phyloP scores from a whole-genome alignment of 352 stramenopile species.

The Globisporangium acanthophoron region DNA sequence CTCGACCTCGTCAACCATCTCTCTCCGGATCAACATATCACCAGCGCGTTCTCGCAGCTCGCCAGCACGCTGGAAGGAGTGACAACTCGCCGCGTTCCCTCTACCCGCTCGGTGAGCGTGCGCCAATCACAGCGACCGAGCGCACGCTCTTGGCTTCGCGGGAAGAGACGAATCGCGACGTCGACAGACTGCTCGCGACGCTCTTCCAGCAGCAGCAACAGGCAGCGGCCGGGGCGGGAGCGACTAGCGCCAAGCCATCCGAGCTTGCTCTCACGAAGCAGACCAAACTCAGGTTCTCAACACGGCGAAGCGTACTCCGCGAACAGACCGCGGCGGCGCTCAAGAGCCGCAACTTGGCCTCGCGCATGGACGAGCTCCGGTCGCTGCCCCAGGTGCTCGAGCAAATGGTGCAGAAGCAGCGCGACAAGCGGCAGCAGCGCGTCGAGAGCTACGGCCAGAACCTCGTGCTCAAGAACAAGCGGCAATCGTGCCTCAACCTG shows the following conservation, averaged over 20 bases:
- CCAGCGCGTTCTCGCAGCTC: slow-evolving; percentile 25
- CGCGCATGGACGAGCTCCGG: slow-evolving; percentile 49
- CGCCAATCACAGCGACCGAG: slow-evolving; percentile 25
- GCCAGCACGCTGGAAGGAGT: slow-evolving; percentile 1
- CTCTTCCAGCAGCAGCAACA: slow-evolving; percentile 22
- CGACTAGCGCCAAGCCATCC: neutral
- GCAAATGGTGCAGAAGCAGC: slow-evolving; percentile 30
- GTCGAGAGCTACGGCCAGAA: slow-evolving; percentile 41
- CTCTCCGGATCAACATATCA: slow-evolving; percentile 31
- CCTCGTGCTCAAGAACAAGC: slow-evolving; percentile 46
- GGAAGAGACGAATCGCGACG: slow-evolving; percentile 35
- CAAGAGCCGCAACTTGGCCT: slow-evolving; percentile 43
- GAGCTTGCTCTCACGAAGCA: slow-evolving; percentile 5
- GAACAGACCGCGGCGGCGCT: slow-evolving; percentile 48
- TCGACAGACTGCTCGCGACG: slow-evolving; percentile 34
- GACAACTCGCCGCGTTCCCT: slow-evolving; percentile 5
- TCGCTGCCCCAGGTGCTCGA: slow-evolving; percentile 45
- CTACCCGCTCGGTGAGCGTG: slow-evolving; percentile 10
- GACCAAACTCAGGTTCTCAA: slow-evolving; percentile 22
- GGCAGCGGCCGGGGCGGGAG: neutral
- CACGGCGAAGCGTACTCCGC: slow-evolving; percentile 37
- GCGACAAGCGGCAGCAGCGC: slow-evolving; percentile 31
- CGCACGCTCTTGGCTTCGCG: slow-evolving; percentile 21
- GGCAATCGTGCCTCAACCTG: slow-evolving; percentile 22
- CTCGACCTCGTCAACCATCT: slow-evolving; percentile 25